Conservation (phyloP, 495 filamentous ascomycete species). For the Trichoderma gamsii region DNA sequence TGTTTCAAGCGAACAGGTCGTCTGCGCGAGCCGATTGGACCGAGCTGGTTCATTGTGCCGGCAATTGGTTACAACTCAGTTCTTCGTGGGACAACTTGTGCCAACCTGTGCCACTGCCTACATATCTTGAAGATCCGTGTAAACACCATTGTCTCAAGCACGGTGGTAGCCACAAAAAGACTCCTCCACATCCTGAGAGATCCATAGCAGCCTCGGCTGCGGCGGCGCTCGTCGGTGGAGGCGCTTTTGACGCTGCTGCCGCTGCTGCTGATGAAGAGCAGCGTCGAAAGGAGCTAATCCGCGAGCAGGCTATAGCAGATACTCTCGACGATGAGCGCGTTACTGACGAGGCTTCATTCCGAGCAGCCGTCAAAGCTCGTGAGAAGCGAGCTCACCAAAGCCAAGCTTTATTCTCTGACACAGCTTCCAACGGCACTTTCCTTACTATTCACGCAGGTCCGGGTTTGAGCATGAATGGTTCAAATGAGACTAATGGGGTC, state of each 20-base stretch:
- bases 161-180: background rate
- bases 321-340: slow-evolving; percentile 59
- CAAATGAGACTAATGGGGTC: background rate
- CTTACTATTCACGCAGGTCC: background rate
- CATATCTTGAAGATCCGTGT: background rate
- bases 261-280: slow-evolving; percentile 42
- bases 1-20: slow-evolving; percentile 67
- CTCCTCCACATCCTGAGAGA: background rate
- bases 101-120: slow-evolving; percentile 54
- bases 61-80: slow-evolving; percentile 59
- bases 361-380: slow-evolving; percentile 52
- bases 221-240: slow-evolving; percentile 18
- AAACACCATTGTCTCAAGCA: slow-evolving; percentile 22
- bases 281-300: slow-evolving; percentile 45
- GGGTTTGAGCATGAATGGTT: background rate
- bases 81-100: slow-evolving; percentile 66
- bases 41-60: slow-evolving; percentile 58
- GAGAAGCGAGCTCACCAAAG: slow-evolving; percentile 50
- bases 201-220: slow-evolving; percentile 15
- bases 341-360: slow-evolving; percentile 57
- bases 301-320: slow-evolving; percentile 59
- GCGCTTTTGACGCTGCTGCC: slow-evolving; percentile 30
- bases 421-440: background rate
- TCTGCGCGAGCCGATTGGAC: slow-evolving; percentile 74
- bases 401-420: background rate